Evolutionary conservation across 139 green algal genomes (phyloP), one percentile per base, ranked within the genome.

Genomic region (Deuterostichococcus epilithicus): DNA sequence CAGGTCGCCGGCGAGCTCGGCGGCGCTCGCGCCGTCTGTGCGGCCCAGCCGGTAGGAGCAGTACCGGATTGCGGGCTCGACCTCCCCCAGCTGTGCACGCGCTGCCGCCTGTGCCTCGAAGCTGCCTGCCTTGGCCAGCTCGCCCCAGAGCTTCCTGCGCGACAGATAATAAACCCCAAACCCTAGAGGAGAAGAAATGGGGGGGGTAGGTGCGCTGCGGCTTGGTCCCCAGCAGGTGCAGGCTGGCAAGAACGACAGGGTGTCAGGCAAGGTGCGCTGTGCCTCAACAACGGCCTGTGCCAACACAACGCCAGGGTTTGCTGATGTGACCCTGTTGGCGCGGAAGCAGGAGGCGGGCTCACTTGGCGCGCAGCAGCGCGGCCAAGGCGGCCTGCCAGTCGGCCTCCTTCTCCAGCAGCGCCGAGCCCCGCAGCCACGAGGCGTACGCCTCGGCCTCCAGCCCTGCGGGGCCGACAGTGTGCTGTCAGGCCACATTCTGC

Each of bases 371-470:
- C 6, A 81, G 75, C 74, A 96, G 95, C 35, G 86, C 84, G 1
- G 78, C 74, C 33, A 97, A 84, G 13, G 94, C 93, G 30, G 42
- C 36, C 67, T 83, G 77, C 91, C 90, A 97, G 82, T 96, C 85
- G 3, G 26, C 84, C 82, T 94, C 91, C 65, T 86, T 84, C 82
- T 98, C 94, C 80, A 96, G 79, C 39, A 93, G 82, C 71, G 91
- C 52, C 33, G 73, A 91, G 66, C 92, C 94, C 0, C 39, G 30
- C 86, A 98, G 91, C 77, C 82, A 94, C 8, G 82, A 72, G 5
- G 77, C 75, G 68, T 98, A 98, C 2, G 91, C 94, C 75, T 97
- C 88, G 1, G 92, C 92, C 81, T 98, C 94, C 37, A 98, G 82
- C 3, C 77, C 70, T 75, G 47, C 5, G 76, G 72, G 10, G 22